Base-by-base conservation (phyloP, 345 rosid genomes). In the Cardamine occulta region DNA sequence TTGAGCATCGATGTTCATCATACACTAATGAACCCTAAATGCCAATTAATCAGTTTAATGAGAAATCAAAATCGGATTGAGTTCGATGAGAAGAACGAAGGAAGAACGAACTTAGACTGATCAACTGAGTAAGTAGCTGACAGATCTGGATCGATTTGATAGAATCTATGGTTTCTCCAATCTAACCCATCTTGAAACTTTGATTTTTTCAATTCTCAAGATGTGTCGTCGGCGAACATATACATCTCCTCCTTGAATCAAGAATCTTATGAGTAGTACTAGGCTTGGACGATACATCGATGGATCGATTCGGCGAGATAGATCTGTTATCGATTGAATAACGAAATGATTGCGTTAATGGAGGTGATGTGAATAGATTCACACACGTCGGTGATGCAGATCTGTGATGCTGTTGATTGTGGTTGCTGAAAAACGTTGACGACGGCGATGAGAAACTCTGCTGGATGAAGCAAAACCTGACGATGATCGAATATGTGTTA, bases 171-270 rank as follows among this genome's bases (percentile, higher is more conserved):
- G 5, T 0, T 28, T 28, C 29, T 28, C 29, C 29, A 5, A 28
- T 28, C 29, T 5, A 28, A 28, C 29, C 29, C 2, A 28, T 28
- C 29, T 28, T 28, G 29, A 28, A 28, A 5, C 29, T 28, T 28
- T 4, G 5, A 28, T 28, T 28, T 3, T 26, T 28, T 4, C 5
- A 28, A 28, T 28, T 28, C 29, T 28, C 29, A 28, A 28, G 93
- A 68, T 93, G 98, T 24, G 88, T 68, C 26, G 97, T 89, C 8
- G 98, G 98, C 7, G 98, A 93, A 69, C 98, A 93, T 97, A 89
- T 83, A 58, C 98, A 93, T 2, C 84, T 75, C 74, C 74, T 82
- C 75, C 87, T 85, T 4, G 78, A 79, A 39, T 74, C 67, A 14
- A 86, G 80, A 39, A 81, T 78, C 39, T 85, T 78, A 58, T 59